Evolutionary conservation across 2,329 filamentous ascomycete genomes (phyloP), one percentile per base, ranked within the genome.

Genomic region (Lasiodiplodia sp.): DNA sequence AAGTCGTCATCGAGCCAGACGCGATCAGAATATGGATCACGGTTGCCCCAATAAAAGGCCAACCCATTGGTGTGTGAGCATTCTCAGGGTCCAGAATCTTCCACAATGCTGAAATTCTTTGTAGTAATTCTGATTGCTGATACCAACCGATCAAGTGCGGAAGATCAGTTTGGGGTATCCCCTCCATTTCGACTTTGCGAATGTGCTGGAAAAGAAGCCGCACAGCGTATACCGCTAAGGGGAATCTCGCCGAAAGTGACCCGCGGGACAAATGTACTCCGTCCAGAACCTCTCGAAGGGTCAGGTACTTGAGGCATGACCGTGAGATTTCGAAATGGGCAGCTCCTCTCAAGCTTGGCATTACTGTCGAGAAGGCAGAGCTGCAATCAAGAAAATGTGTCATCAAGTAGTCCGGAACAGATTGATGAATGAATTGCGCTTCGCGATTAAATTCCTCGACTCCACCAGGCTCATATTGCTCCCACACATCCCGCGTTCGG

Each of bases 341-440:
- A 14, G n/a, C 7, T 14, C 44, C 44, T 2, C 7, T 16, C 7
- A 21, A 8, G 1, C 12, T 3, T 18, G 37, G 2, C 12, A 10
- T 14, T 0, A 1, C 37, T 10, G 11, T 10, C 2, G 10, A 11
- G 12, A 11, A 38, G 37, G 37, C 14, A 14, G 37, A 38, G 28
- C 28, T 28, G 28, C 5, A 28, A 7, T 28, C 28, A 28, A 28
- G 28, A 3, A 38, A 3, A 11, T 38, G 10, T 10, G 37, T 38
- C 10, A 38, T 14, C 23, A 72, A 49, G 52, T 67, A 71, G 25
- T 72, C 69, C 12, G 71, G 67, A 14, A 73, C 71, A 49, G 69
- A 72, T 56, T 72, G 68, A 40, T 72, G 68, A 31, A 72, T 72
- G 25, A 73, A 63, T 23, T 73, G 70, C 2, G 71, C 71, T 55